phyloP scores from a whole-genome alignment of 768 basidiomycete genomes.

The Psilocybe cubensis region DNA sequence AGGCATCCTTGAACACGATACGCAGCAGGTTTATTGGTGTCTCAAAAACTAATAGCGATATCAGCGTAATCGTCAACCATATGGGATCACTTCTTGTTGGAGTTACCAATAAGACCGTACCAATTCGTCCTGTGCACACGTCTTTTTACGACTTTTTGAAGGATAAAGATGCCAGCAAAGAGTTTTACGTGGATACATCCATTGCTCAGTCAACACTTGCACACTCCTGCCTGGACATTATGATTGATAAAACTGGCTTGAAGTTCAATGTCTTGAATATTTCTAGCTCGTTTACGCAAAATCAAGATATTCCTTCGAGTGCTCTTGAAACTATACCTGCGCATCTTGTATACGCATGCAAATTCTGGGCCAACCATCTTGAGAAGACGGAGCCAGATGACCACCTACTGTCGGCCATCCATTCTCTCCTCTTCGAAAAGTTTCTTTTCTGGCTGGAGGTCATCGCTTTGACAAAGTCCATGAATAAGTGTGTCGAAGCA shows the following conservation, averaged over 20 bases:
- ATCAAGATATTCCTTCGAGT: conserved; percentile 24
- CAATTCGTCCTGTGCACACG: conserved; percentile 21
- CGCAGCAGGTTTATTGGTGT: not conserved
- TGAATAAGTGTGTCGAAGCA: conserved; percentile 5
- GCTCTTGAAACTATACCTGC: conserved; percentile 24
- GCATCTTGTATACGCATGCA: conserved; percentile 31
- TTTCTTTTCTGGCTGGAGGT: conserved; percentile 37
- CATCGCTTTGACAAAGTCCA: conserved; percentile 26
- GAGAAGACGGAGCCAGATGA: not conserved
- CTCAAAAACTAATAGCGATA: not conserved
- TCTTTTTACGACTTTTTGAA: conserved; percentile 32
- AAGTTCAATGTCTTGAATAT: conserved; percentile 39
- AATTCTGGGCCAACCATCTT: conserved; percentile 35
- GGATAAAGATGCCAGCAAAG: conserved; percentile 9
- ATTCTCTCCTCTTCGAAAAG: conserved; percentile 23
- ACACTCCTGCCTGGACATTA: conserved; percentile 20
- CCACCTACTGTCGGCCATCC: conserved; percentile 14
- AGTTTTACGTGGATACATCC: conserved; percentile 18
- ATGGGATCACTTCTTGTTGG: conserved; percentile 14
- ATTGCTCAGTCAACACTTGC: conserved; percentile 22
- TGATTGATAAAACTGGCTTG: conserved; percentile 26
- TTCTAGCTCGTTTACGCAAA: conserved; percentile 29
- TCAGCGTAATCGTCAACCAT: not conserved
- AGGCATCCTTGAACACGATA: not conserved
- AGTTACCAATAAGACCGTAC: not conserved